These are phyloP conservation scores for Botrytis fabae DNA, from an alignment of 2,329 filamentous ascomycete genomes.

Conservation along the genomic window DNA sequence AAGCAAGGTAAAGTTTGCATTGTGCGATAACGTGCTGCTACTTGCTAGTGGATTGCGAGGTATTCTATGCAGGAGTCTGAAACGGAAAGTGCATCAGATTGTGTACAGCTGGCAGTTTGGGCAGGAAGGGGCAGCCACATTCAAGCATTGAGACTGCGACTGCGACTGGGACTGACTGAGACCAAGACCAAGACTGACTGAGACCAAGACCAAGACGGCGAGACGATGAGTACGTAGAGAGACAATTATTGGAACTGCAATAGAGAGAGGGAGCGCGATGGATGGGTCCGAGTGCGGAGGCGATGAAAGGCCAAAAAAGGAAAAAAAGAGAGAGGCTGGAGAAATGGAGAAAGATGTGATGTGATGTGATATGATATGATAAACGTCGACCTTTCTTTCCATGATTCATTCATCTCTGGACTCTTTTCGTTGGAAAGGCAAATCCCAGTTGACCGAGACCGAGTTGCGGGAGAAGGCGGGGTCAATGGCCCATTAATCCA, in stretches of 20 bases:
- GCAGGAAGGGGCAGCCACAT: not conserved
- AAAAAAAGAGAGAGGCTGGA: not conserved
- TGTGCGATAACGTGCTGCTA: not conserved
- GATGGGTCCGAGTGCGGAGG: not conserved
- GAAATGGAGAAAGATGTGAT: not conserved
- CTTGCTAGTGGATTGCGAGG: not conserved
- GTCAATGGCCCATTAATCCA: not conserved
- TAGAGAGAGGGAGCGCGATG: not conserved
- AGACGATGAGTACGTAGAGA: not conserved
- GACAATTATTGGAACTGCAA: not conserved
- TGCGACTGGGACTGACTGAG: not conserved
- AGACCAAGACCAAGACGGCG: not conserved
- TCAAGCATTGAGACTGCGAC: not conserved
- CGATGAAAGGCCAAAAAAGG: not conserved
- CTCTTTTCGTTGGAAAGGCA: not conserved
- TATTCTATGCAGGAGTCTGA: not conserved
- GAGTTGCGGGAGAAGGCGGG: conserved; percentile 10
- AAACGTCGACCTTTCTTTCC: not conserved
- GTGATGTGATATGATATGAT: not conserved
- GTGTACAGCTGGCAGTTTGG: conserved; percentile 15
- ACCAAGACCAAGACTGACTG: no score
- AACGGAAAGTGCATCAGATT: not conserved
- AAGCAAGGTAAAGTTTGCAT: not conserved
- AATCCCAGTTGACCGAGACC: not conserved
- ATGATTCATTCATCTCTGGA: not conserved